phyloP scores from a whole-genome alignment of 169 alveolate genomes.

The Eimeria falciformis region DNA sequence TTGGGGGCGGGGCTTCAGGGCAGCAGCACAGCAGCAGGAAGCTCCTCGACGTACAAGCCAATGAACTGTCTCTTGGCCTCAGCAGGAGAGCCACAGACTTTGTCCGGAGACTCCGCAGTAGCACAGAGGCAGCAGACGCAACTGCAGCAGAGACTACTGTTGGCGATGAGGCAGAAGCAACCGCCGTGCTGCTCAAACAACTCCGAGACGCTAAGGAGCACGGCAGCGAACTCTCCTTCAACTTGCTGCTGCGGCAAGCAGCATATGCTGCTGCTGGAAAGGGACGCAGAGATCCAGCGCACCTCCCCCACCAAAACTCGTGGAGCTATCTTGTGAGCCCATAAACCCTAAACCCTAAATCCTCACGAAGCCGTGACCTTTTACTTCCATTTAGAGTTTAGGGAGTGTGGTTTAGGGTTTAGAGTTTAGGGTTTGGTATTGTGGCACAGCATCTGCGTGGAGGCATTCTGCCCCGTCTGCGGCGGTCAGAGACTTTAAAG shows the following conservation, averaged over 20 bases:
- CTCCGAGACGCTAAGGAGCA: background rate
- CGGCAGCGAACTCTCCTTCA: background rate
- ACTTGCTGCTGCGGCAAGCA: conserved; percentile 49
- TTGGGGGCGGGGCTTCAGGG: background rate
- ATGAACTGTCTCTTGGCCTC: conserved; percentile 14
- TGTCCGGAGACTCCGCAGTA: conserved; percentile 28
- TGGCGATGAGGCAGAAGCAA: conserved; percentile 20
- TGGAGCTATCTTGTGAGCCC: conserved; percentile 26
- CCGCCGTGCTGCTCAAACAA: conserved; percentile 9
- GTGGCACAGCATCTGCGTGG: background rate
- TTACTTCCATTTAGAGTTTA: background rate
- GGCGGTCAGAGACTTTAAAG: background rate
- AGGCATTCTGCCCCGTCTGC: background rate
- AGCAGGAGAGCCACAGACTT: conserved; percentile 18
- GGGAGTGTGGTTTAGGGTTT: too few relatives aligned
- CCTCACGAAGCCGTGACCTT: too few relatives aligned
- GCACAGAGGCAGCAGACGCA: background rate
- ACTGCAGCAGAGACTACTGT: conserved; percentile 10
- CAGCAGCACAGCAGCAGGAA: background rate
- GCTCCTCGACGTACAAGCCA: background rate
- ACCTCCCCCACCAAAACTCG: background rate
- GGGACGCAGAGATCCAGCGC: background rate
- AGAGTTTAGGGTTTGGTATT: too few relatives aligned
- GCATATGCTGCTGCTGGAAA: conserved; percentile 34
- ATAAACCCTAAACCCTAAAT: background rate